phyloP scores from a whole-genome alignment of 345 rosid genomes.

The Citrus cavaleriei region DNA sequence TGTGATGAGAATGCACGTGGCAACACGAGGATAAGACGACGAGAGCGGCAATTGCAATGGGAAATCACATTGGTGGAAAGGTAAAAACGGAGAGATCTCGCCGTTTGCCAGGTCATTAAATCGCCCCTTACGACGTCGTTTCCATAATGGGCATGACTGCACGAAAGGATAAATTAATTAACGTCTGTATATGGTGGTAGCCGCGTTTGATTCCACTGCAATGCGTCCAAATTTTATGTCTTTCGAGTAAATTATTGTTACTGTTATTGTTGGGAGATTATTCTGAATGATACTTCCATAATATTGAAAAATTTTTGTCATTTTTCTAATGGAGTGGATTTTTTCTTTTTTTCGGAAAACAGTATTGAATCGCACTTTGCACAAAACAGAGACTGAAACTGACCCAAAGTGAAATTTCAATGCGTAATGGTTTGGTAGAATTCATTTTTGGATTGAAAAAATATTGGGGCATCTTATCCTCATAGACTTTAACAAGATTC shows the following conservation, averaged over 20 bases:
- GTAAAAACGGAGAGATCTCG: no score
- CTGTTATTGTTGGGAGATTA: no score
- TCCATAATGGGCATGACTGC: no score
- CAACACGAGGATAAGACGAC: background rate
- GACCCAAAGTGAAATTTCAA: background rate
- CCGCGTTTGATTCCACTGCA: background rate
- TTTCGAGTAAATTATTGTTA: background rate
- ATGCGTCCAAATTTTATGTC: background rate
- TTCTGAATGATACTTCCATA: no score
- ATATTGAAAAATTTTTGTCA: no score
- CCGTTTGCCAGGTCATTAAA: no score
- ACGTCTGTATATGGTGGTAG: background rate
- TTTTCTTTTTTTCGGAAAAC: no score
- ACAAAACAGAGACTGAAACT: no score
- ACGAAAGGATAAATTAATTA: background rate
- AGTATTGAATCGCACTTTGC: no score
- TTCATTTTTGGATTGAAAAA: background rate
- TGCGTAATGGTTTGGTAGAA: background rate
- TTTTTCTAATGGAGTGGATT: no score
- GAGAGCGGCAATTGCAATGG: background rate
- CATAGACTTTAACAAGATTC: background rate
- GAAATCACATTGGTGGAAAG: no score
- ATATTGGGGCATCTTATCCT: background rate
- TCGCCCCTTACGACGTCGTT: background rate
- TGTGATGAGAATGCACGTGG: no score